Evolutionary conservation across 192 early-diverging fungal genomes (phyloP).

Genomic region (Glomus cerebriforme): DNA sequence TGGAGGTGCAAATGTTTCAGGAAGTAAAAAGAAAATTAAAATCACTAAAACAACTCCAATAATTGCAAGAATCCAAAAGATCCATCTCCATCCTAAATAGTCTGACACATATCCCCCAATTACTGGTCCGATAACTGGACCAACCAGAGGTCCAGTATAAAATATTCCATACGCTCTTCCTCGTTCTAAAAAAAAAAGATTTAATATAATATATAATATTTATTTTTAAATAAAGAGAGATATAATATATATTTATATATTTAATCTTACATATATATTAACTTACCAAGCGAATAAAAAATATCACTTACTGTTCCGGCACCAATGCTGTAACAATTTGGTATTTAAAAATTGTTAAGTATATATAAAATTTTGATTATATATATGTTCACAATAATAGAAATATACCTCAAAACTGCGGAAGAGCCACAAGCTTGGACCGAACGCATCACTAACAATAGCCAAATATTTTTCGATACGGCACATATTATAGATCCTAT

Average conservation of each 20-base stretch:
- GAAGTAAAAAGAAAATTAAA: no score
- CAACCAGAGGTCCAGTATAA: slow-evolving; percentile 29
- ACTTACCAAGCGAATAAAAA: slow-evolving; percentile 2
- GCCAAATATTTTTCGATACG: slow-evolving; percentile 38
- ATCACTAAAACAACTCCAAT: no score
- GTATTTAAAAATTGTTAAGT: no score
- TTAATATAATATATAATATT: no score
- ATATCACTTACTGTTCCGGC: slow-evolving; percentile 39
- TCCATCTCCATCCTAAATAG: no score
- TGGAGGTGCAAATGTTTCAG: no score
- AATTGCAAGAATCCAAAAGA: no score
- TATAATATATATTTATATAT: background rate
- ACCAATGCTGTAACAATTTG: slow-evolving; percentile 29
- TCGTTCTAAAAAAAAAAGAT: slow-evolving; percentile 38
- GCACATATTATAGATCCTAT: slow-evolving; percentile 37
- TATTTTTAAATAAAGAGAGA: background rate
- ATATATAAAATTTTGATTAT: no score
- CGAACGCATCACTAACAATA: slow-evolving; percentile 42
- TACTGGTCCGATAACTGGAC: no score
- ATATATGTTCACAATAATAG: no score
- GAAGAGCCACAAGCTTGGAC: slow-evolving; percentile 43
- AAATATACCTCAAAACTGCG: slow-evolving; percentile 29
- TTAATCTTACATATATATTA: no score
- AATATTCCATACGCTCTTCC: slow-evolving; percentile 41
- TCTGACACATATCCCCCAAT: no score